These are phyloP conservation scores for Boletus insuetus DNA, from an alignment of 768 basidiomycete species.

Conservation along the genomic window DNA sequence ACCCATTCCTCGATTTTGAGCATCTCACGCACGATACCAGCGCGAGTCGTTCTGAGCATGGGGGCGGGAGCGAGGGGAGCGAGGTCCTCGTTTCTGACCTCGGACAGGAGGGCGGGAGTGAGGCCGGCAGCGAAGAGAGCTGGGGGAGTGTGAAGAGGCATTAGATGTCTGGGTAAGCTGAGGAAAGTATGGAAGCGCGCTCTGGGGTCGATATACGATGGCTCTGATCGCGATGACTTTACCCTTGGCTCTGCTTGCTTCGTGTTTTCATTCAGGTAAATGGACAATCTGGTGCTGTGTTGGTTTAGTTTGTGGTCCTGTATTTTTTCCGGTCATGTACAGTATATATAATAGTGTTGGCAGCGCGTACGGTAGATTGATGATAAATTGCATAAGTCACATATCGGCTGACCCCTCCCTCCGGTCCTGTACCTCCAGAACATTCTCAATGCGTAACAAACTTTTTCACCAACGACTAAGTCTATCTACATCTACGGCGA, in stretches of 20 bases:
- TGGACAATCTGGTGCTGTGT: background rate
- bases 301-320: background rate
- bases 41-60: background rate
- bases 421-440: too few relatives aligned
- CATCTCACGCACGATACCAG: constrained; percentile 2
- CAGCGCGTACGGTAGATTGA: too few relatives aligned
- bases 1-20: constrained; percentile 27
- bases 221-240: too few relatives aligned
- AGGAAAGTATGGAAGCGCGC: too few relatives aligned
- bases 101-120: constrained; percentile 15
- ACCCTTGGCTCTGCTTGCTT: too few relatives aligned
- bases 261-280: background rate
- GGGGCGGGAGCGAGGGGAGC: constrained; percentile 17
- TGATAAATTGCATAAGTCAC: too few relatives aligned
- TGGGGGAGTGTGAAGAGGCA: constrained; percentile 25
- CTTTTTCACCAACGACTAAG: background rate
- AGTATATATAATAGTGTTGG: background rate
- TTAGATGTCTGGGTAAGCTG: background rate
- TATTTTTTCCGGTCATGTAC: background rate
- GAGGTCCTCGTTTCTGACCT: constrained; percentile 14
- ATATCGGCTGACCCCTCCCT: too few relatives aligned
- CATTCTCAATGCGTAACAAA: background rate
- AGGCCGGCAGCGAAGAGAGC: constrained; percentile 22
- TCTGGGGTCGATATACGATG: too few relatives aligned
- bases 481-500: background rate